A percentile compares a stretch with the other conserved stretches of the same genome.
phyloP scores from a whole-genome alignment of 495 filamentous ascomycete species.

The Xylaria palmicola region DNA sequence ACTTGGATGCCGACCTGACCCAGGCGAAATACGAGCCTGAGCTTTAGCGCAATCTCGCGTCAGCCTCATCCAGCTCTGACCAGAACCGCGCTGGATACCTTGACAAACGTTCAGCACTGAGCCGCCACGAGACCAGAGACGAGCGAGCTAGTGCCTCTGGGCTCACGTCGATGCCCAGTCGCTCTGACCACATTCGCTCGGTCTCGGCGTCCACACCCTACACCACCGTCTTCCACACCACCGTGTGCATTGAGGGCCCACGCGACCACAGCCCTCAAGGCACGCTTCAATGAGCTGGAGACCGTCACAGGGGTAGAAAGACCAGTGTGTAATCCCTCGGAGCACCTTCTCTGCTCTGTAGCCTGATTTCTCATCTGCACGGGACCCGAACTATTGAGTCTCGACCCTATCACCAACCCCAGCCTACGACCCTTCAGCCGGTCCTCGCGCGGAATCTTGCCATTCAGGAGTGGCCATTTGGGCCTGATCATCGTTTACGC shows the following conservation, averaged over 20 bases:
- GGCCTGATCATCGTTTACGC: not conserved
- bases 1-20: not conserved
- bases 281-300: not conserved
- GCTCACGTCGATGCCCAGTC: not conserved
- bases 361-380: not conserved
- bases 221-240: not conserved
- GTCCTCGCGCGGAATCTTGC: not conserved
- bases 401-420: not conserved
- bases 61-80: constrained; percentile 6
- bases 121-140: not conserved
- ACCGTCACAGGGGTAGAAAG: not conserved
- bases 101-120: not conserved
- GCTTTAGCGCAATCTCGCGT: constrained; percentile 1
- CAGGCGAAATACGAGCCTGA: not conserved
- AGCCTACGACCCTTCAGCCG: not conserved
- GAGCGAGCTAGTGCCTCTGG: not conserved
- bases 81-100: not conserved
- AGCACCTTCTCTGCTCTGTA: not conserved
- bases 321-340: not conserved
- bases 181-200: not conserved
- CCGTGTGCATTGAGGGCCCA: not conserved
- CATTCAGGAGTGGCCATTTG: not conserved
- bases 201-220: not conserved
- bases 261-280: constrained; percentile 3
- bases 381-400: not conserved